Evolutionary conservation across 1,139 yeast genomes (phyloP).

Genomic region (Candida sanyaensis): DNA sequence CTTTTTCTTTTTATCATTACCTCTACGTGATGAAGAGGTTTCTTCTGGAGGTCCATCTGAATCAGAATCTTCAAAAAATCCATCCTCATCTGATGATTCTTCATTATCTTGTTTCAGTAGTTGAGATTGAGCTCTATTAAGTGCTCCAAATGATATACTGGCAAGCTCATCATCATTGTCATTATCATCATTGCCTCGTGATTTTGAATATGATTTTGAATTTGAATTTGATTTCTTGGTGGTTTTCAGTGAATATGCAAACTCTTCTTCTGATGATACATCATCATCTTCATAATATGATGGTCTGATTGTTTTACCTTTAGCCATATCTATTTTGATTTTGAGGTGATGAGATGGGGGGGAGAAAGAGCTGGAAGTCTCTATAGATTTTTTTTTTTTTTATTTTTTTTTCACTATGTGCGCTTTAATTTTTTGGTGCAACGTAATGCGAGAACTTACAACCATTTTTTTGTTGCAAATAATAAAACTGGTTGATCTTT

Average conservation of each 20-base stretch:
- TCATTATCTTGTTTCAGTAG: constrained; percentile 38
- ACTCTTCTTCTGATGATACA: constrained; percentile 22
- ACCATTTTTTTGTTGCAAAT: too few species aligned
- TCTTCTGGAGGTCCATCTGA: constrained; percentile 20
- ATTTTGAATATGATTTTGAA: too few species aligned
- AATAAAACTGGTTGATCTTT: too few species aligned
- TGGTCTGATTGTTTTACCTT: constrained; percentile 18
- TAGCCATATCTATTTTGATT: constrained; percentile 7
- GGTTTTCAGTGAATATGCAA: constrained; percentile 13
- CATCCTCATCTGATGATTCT: constrained; percentile 17
- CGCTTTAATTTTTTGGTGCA: too few species aligned
- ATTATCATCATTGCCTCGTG: constrained; percentile 13
- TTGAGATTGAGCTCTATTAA: constrained; percentile 57
- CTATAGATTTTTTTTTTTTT: neutral
- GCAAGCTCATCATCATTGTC: constrained; percentile 24
- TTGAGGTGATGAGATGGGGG: neutral
- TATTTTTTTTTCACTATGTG: neutral
- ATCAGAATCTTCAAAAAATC: constrained; percentile 15
- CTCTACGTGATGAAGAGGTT: constrained; percentile 15
- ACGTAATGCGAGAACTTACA: too few species aligned
- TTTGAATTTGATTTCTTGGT: constrained; percentile 6
- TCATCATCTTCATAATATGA: constrained; percentile 16
- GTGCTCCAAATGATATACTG: constrained; percentile 57
- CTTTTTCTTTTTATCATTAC: constrained; percentile 27
- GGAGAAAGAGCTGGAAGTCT: neutral